Percentiles rank a stretch among this genome's conserved stretches.
Evolutionary conservation across 2,329 filamentous ascomycete genomes (phyloP).

Genomic region (Chrysoporthe puriensis): DNA sequence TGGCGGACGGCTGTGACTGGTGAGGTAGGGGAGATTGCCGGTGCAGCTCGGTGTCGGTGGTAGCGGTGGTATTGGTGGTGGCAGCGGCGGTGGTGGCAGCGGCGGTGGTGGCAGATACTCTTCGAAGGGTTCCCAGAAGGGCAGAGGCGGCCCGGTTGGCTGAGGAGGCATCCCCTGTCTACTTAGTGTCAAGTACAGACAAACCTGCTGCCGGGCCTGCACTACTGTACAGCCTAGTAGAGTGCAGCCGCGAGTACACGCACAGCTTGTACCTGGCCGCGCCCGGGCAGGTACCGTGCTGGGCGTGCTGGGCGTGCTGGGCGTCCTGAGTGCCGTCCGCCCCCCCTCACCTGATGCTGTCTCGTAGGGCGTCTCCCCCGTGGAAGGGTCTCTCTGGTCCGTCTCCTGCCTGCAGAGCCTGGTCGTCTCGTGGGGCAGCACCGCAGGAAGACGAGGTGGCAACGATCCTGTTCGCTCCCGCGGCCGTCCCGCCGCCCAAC

Average conservation of each 20-base stretch:
- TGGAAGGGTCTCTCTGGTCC: too few relatives aligned
- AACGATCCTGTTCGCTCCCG: too few relatives aligned
- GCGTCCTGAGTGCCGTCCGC: too few relatives aligned
- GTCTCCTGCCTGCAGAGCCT: too few relatives aligned
- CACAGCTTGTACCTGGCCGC: not conserved
- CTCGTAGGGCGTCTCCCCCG: too few relatives aligned
- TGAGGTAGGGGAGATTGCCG: not conserved
- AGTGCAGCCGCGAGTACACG: not conserved
- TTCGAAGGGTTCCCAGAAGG: not conserved
- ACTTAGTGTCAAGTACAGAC: not conserved
- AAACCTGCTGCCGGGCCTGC: not conserved
- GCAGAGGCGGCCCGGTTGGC: not conserved
- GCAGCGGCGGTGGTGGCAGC: too few relatives aligned
- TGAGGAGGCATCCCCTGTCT: constrained; percentile 1
- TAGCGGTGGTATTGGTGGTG: not conserved
- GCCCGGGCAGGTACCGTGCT: too few relatives aligned
- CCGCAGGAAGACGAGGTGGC: too few relatives aligned
- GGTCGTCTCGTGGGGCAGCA: too few relatives aligned
- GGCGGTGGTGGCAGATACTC: not conserved
- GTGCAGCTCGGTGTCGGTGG: not conserved
- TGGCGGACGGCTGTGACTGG: not conserved
- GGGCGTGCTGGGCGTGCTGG: too few relatives aligned
- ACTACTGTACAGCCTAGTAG: not conserved
- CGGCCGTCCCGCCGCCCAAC: too few relatives aligned
- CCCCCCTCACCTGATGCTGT: too few relatives aligned